A percentile compares a stretch with the other conserved stretches of the same genome.
These are phyloP conservation scores for Colletotrichum tabaci DNA, from an alignment of 2,329 filamentous ascomycete species.

Conservation along the genomic window DNA sequence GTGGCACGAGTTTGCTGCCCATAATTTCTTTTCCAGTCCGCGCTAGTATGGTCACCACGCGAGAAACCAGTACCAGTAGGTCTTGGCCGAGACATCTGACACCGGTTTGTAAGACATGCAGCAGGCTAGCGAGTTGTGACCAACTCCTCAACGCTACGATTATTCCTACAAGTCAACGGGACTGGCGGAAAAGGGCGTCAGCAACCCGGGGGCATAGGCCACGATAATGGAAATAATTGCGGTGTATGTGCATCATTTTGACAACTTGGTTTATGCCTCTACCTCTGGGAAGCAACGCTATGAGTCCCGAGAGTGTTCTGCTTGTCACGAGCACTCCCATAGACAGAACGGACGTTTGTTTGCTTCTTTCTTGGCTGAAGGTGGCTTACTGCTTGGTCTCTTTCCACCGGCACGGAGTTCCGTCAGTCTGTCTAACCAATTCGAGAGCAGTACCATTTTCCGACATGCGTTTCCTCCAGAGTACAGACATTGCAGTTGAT, in stretches of 20 bases:
- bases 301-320: no score
- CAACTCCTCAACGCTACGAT: no score
- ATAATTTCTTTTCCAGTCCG: background rate
- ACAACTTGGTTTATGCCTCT: no score
- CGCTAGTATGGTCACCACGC: conserved; percentile 1
- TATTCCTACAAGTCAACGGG: background rate
- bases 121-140: background rate
- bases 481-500: background rate
- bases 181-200: no score
- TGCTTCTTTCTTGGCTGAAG: background rate
- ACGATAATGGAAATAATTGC: no score
- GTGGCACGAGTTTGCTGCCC: conserved; percentile 1
- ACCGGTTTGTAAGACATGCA: background rate
- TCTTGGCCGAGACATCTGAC: conserved; percentile 10
- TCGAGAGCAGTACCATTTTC: background rate
- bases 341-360: background rate
- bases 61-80: background rate
- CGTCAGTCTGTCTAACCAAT: background rate
- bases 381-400: background rate
- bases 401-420: background rate
- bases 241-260: no score
- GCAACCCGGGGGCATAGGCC: no score
- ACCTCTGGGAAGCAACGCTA: no score
- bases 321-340: background rate
- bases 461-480: background rate